These are phyloP conservation scores for Inga laurina DNA, from an alignment of 306 rosid genomes.

Conservation along the genomic window DNA sequence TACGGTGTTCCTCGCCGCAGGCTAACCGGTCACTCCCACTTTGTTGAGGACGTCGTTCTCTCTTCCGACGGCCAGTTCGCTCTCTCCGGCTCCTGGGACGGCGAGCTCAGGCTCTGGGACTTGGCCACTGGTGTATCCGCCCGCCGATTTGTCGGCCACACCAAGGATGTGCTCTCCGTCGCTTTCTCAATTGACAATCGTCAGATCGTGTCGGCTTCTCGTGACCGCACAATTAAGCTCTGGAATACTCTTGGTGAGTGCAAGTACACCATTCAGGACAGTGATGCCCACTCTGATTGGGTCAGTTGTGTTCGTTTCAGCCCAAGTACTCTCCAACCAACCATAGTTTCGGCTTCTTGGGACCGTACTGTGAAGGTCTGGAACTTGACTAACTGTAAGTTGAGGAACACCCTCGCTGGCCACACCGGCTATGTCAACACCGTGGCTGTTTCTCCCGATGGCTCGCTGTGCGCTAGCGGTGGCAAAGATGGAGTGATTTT, in stretches of 20 bases:
- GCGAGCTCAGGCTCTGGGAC: conserved; percentile 99
- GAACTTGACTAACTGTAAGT: conserved; percentile 74
- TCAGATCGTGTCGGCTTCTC: conserved; percentile 97
- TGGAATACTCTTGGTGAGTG: conserved; percentile 99
- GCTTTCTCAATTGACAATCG: conserved; percentile 97
- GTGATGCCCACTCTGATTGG: conserved; percentile 86
- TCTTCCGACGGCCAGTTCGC: conserved; percentile 99
- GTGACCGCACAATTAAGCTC: conserved; percentile 92
- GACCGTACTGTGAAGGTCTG: conserved; percentile 72
- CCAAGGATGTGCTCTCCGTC: conserved; percentile 91
- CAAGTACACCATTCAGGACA: conserved; percentile 84
- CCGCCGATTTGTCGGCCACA: conserved; percentile 90
- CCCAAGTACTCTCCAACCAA: conserved; percentile 71
- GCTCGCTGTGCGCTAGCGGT: conserved; percentile 77
- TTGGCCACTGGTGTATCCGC: conserved; percentile 76
- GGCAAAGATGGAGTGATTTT: conserved; percentile 79
- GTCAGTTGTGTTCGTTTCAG: conserved; percentile 88
- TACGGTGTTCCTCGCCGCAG: conserved; percentile 96
- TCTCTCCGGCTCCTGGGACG: conserved; percentile 98
- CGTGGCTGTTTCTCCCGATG: conserved; percentile 79
- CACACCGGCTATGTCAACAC: conserved; percentile 76
- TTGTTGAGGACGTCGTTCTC: conserved; percentile 90
- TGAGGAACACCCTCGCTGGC: conserved; percentile 58
- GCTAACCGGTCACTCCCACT: conserved; percentile 88
- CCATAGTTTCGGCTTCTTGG: conserved; percentile 86